A percentile compares a stretch with the other conserved stretches of the same genome.
These are phyloP conservation scores for Tetracladium setigerum DNA, from an alignment of 495 filamentous ascomycete species.

Conservation along the genomic window DNA sequence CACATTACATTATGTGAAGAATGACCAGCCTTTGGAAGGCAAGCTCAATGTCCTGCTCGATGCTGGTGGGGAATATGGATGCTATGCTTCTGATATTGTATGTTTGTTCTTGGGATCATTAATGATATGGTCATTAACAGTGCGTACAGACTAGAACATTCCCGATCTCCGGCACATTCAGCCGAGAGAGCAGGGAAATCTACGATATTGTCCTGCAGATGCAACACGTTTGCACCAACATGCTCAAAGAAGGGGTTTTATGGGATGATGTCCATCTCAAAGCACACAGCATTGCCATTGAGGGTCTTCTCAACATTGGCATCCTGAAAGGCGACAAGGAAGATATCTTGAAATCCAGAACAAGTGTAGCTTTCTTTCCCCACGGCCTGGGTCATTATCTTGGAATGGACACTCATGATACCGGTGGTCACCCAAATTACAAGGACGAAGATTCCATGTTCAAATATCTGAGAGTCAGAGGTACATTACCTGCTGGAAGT, in stretches of 20 bases:
- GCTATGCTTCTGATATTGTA: constrained; percentile 87
- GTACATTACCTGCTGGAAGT: constrained; percentile 62
- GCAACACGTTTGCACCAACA: constrained; percentile 69
- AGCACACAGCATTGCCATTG: constrained; percentile 64
- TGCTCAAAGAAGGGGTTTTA: constrained; percentile 54
- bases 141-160: constrained; percentile 89
- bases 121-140: too few species aligned
- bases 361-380: constrained; percentile 75
- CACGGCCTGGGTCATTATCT: constrained; percentile 77
- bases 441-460: constrained; percentile 79
- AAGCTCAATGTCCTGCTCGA: constrained; percentile 73
- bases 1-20: constrained; percentile 77
- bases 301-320: constrained; percentile 62
- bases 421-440: constrained; percentile 64
- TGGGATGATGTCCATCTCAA: constrained; percentile 63
- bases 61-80: constrained; percentile 76
- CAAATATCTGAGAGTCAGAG: constrained; percentile 74
- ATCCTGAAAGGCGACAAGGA: constrained; percentile 51
- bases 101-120: too few species aligned
- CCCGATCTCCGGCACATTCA: constrained; percentile 55
- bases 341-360: constrained; percentile 62
- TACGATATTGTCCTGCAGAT: constrained; percentile 74
- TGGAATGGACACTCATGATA: constrained; percentile 87
- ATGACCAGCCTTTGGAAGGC: constrained; percentile 59
- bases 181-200: constrained; percentile 56